These are phyloP conservation scores for Microbotryum violaceum DNA, from an alignment of 1,284 basidiomycete species.

Conservation along the genomic window DNA sequence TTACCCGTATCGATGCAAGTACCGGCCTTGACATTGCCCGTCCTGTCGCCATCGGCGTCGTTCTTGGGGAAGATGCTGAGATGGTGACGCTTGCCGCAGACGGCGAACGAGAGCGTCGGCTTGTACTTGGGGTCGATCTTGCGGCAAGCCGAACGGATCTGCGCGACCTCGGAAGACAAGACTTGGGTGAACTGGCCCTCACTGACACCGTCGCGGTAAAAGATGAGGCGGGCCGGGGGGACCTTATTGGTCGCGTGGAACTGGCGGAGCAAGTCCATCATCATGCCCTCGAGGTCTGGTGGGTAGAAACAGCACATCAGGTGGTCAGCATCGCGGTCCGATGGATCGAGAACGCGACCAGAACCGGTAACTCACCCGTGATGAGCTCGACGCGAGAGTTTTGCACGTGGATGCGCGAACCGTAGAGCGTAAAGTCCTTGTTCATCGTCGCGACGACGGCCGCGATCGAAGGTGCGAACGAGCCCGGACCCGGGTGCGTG, in stretches of 20 bases:
- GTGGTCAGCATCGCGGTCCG: not conserved
- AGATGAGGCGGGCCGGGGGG: slow-evolving; percentile 55
- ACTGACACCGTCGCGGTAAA: slow-evolving; percentile 24
- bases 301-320: no score
- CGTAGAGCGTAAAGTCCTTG: slow-evolving; percentile 56
- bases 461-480: slow-evolving; percentile 64
- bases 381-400: slow-evolving; percentile 50
- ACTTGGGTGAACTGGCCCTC: slow-evolving; percentile 30
- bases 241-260: slow-evolving; percentile 49
- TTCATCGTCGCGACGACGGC: slow-evolving; percentile 61
- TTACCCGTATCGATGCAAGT: slow-evolving; percentile 16
- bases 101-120: slow-evolving; percentile 62
- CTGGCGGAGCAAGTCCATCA: slow-evolving; percentile 54
- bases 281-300: slow-evolving; percentile 57
- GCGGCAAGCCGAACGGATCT: slow-evolving; percentile 8
- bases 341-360: not conserved
- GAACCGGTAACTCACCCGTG: not conserved
- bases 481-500: slow-evolving; percentile 59
- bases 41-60: slow-evolving; percentile 11
- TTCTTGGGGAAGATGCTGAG: slow-evolving; percentile 63
- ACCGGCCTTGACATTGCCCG: slow-evolving; percentile 24
- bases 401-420: slow-evolving; percentile 63
- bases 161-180: slow-evolving; percentile 16
- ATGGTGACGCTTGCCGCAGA: slow-evolving; percentile 75
- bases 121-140: slow-evolving; percentile 44